Conservation (phyloP, 441 rosid species). For the Populus hybrid region DNA sequence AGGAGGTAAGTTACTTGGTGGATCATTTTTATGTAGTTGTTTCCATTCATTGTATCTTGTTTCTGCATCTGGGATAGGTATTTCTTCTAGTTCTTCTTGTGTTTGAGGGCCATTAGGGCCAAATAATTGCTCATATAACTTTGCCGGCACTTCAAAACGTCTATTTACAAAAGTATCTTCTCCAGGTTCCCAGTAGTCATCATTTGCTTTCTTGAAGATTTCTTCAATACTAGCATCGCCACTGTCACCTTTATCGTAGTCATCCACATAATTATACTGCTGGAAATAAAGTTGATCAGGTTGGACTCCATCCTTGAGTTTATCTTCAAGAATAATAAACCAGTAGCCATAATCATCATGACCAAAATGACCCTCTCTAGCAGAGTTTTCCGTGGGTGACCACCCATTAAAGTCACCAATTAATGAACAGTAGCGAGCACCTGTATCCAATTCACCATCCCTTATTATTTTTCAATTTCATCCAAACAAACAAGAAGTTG, state of each 20-base stretch:
- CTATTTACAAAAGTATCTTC: constrained; percentile 79
- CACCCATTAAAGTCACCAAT: constrained; percentile 94
- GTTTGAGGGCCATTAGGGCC: constrained; percentile 97
- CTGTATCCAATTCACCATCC: constrained; percentile 33
- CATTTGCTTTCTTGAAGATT: constrained; percentile 71
- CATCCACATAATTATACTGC: constrained; percentile 84
- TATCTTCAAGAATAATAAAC: constrained; percentile 92
- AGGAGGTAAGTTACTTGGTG: constrained; percentile 85
- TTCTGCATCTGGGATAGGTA: constrained; percentile 63
- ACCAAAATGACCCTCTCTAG: constrained; percentile 86
- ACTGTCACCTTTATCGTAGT: constrained; percentile 91
- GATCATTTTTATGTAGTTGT: constrained; percentile 87
- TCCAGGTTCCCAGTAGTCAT: constrained; percentile 99
- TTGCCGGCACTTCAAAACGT: constrained; percentile 84
- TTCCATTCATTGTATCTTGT: constrained; percentile 77
- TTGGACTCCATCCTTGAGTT: constrained; percentile 77
- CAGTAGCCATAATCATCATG: constrained; percentile 97
- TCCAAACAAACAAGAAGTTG: neutral
- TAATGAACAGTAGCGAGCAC: constrained; percentile 94
- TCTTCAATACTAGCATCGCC: constrained; percentile 66
- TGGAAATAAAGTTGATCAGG: constrained; percentile 95
- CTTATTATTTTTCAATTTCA: neutral
- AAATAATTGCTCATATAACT: constrained; percentile 84
- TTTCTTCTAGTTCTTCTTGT: constrained; percentile 71
- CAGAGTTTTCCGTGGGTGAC: constrained; percentile 84